Evolutionary conservation across 2,329 filamentous ascomycete genomes (phyloP), one percentile per base, ranked within the genome.

Genomic region (Arthrobotrys sphaeroides): DNA sequence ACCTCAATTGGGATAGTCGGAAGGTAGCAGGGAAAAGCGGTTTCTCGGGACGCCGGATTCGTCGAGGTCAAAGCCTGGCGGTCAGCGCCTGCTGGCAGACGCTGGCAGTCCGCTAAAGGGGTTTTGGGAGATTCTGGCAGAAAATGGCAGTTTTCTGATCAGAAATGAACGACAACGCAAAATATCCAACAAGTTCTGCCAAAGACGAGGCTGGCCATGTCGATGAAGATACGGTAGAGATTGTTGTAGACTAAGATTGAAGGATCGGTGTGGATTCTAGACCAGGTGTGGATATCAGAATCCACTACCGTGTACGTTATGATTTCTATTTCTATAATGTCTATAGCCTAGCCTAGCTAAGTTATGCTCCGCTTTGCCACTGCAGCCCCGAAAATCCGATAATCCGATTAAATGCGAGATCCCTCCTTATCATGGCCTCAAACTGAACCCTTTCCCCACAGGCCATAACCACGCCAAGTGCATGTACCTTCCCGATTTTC

Each of bases 361-460:
- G 16, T 13, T 53, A 66, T 1, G 28, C 31, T 6, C 31, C 62
- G 13, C n/a, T 64, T 18, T 74, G 70, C 70, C 70, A 74, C 22
- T 53, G 22, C 3, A 74, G 16, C 1, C 62, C 70, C 1, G 70
- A 74, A 24, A 62, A 74, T 24, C 70, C 70, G 42, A 74, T 74
- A 16, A 74, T 74, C n/a, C 62, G 49, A 33, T 74, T 74, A 49
- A 74, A 74, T 7, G 62, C 70, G 62, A 59, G 51, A 13, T 74
- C 70, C 20, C 70, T 67, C 24, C 55, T 67, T 13, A 59, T 24
- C 43, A 67, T 24, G 6, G 53, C 53, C 13, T 74, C 70, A 40
- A 74, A 74, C 6, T 31, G 62, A 6, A 68, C n/a, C 33, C 36
- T 43, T 20, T 74, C 62, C 16, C 45, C 70, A n/a, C 47, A 57